phyloP scores from a whole-genome alignment of 2,329 filamentous ascomycete genomes.

The Aspergillus hiratsukae region DNA sequence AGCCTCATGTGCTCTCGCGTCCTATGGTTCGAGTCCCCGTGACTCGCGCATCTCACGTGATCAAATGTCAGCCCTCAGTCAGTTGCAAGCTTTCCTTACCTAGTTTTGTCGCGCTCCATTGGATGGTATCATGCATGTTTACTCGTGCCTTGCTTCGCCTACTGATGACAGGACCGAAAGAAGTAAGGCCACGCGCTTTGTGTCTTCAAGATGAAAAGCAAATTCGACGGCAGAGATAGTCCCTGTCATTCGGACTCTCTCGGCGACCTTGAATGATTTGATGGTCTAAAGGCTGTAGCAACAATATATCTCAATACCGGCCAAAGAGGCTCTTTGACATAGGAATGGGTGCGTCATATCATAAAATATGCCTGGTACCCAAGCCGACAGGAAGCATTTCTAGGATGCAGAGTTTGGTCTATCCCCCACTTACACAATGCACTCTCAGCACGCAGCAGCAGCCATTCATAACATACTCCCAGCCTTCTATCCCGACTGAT shows the following conservation, averaged over 20 bases:
- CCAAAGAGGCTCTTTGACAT: no score
- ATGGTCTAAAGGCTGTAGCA: neutral
- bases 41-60: constrained; percentile 19
- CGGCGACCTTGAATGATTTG: no score
- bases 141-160: neutral
- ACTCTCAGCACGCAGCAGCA: neutral
- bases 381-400: neutral
- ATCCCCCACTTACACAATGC: neutral
- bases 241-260: neutral
- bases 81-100: neutral
- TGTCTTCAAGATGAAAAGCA: neutral
- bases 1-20: constrained; percentile 15
- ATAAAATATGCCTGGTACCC: neutral
- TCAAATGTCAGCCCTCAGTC: neutral
- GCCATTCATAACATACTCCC: neutral
- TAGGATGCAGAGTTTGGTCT: neutral
- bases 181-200: neutral
- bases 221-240: neutral
- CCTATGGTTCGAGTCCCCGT: constrained; percentile 16
- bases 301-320: no score
- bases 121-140: neutral
- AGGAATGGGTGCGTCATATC: no score
- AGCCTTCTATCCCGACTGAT: neutral
- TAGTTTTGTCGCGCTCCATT: constrained; percentile 10
- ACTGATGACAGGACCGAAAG: neutral